Evolutionary conservation across 257 asterid genomes (phyloP), one percentile per base, ranked within the genome.

Genomic region (Rehmannia glutinosa): DNA sequence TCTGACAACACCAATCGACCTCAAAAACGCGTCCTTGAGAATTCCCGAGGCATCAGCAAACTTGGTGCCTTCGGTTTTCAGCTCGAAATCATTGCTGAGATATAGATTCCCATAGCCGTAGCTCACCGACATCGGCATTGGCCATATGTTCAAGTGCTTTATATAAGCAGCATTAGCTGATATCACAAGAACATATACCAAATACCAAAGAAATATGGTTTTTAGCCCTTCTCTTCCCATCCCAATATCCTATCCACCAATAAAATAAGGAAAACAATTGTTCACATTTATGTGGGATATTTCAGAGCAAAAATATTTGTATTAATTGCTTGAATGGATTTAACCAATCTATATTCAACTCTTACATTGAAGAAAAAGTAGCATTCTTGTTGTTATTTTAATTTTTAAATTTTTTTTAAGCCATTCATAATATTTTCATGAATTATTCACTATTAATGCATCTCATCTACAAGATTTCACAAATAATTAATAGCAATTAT

Each of bases 91-190:
- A 53, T 68, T 75, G 67, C 90, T 80, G 11, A 92, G 80, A 70
- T 73, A 73, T 13, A 90, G 90, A 47, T 1, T 78, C 50, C 72
- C 73, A 28, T 64, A 27, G 17, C 97, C 98, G 30, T 82, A 47
- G 77, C 72, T 92, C 23, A 82, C 96, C 0, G 90, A 83, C 50
- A 52, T 73, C 9, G 98, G 98, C 98, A 92, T 84, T 23, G 98
- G 98, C 98, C 98, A 92, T 83, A 92, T 76, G 28, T 86, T 78
- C 78, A 87, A 53, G 27, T 68, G 57, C 72, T 81, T 56, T 38
- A 69, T 23, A 43, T 75, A 76, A 74, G 67, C 84, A 62, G 53
- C 84, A 78, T 28, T 52, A 32, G 70, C 81, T 61, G 87, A 69
- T 56, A 66, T 19, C 50, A 79, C 72, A 36, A 81, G 45, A 73